phyloP scores from a whole-genome alignment of 2,329 filamentous ascomycete species.

The Aspergillus novofumigatus region DNA sequence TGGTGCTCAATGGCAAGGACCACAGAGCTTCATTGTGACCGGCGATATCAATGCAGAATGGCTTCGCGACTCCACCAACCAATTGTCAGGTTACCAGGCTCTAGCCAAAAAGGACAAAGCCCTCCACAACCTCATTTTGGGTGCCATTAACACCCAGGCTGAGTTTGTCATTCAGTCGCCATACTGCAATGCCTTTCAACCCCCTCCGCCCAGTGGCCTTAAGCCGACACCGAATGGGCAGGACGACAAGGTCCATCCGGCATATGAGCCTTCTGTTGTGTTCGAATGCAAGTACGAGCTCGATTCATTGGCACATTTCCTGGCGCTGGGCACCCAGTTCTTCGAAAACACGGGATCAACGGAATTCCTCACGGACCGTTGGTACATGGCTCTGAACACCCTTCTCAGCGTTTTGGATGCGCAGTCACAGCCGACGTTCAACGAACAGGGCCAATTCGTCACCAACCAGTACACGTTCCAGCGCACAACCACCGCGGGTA shows the following conservation, averaged over 20 bases:
- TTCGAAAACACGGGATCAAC: conserved; percentile 72
- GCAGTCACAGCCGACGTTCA: conserved; percentile 78
- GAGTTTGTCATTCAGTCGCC: conserved; percentile 93
- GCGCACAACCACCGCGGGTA: conserved; percentile 72
- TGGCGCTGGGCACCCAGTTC: conserved; percentile 82
- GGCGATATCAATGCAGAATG: conserved; percentile 92
- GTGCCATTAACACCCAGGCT: conserved; percentile 92
- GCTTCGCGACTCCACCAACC: conserved; percentile 89
- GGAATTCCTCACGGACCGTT: conserved; percentile 73
- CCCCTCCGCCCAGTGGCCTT: conserved; percentile 77
- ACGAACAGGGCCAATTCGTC: conserved; percentile 61
- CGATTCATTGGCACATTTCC: conserved; percentile 88
- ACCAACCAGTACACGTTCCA: conserved; percentile 85
- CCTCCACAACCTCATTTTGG: conserved; percentile 76
- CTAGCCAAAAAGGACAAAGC: conserved; percentile 75
- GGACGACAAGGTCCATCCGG: conserved; percentile 77
- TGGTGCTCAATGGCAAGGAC: conserved; percentile 69
- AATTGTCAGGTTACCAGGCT: conserved; percentile 82
- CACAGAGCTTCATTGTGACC: conserved; percentile 90
- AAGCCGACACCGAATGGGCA: conserved; percentile 71
- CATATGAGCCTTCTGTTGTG: conserved; percentile 76
- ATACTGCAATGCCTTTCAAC: conserved; percentile 98
- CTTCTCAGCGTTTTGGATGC: conserved; percentile 69
- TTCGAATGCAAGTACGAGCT: conserved; percentile 99
- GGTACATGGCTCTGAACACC: conserved; percentile 72